Base-by-base conservation (phyloP, 345 rosid species). In the Turritis glabra region DNA sequence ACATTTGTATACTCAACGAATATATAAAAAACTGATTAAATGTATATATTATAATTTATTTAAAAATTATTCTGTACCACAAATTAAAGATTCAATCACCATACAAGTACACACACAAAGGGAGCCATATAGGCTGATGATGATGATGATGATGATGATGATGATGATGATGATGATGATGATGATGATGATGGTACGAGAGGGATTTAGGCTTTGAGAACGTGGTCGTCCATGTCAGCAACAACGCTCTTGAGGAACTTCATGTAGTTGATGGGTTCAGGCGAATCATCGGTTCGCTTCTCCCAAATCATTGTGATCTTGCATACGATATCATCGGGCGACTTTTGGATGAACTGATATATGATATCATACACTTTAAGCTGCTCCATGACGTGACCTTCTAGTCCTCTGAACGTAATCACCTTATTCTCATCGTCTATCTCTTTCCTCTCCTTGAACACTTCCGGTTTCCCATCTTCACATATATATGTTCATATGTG, bases 211-310 rank as follows among this genome's bases (percentile, higher is more conserved):
- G 75, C 10, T 69, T 77, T 71, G 72, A 77, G 52, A 57, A 77
- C 67, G 27, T 77, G 80, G 21, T 38, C 17, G 38, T 77, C 76
- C 80, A 77, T 77, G 33, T 71, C 80, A 26, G 80, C 80, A 64
- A 5, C 72, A 15, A 77, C 19, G 61, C 67, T 77, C 46, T 47
- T 77, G 61, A 56, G 67, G 27, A 77, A 77, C 61, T 64, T 77
- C 80, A 77, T 77, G 76, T 77, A 71, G 47, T 77, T 71, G 72
- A 32, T 77, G 8, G 80, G 80, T 54, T 77, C 80, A 27, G 80
- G 80, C 14, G 58, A 46, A 61, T 77, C 76, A 47, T 71, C 76
- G 53, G 15, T 70, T 40, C 14, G 47, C 67, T 77, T 77, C 61
- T 70, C 80, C 80, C 80, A 77, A 1, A 77, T 64, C 80, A 77